Evolutionary conservation across 2,329 filamentous ascomycete species (phyloP).

Genomic region (Fusarium staphyleae): DNA sequence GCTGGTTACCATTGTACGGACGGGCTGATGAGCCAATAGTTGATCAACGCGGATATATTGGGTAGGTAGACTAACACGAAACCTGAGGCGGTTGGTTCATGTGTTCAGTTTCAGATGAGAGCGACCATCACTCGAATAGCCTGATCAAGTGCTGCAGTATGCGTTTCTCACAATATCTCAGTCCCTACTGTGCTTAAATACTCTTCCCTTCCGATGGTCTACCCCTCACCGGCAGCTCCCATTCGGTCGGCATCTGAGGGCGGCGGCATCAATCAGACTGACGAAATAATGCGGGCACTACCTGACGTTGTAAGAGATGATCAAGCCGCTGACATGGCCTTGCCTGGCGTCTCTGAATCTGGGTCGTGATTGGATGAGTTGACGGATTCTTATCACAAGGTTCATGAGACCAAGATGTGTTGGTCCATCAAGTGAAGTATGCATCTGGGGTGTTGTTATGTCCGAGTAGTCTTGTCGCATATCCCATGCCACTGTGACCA

Average conservation of each 20-base stretch:
- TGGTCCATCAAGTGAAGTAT: too few species aligned
- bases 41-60: neutral
- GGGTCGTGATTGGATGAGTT: too few species aligned
- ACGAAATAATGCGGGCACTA: slow-evolving; percentile 25
- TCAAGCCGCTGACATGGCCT: slow-evolving; percentile 28
- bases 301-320: slow-evolving; percentile 21
- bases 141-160: neutral
- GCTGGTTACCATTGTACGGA: slow-evolving; percentile 25
- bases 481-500: too few species aligned
- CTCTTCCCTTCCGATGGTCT: slow-evolving; percentile 13
- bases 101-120: neutral
- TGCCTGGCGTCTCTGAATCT: neutral
- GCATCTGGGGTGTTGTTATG: too few species aligned
- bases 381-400: too few species aligned
- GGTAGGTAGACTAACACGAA: neutral
- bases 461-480: too few species aligned
- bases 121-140: neutral
- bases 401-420: too few species aligned
- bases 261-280: slow-evolving; percentile 29
- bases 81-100: slow-evolving; percentile 23
- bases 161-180: slow-evolving; percentile 3
- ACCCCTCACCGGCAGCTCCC: slow-evolving; percentile 34
- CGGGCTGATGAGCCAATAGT: neutral
- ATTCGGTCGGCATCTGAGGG: slow-evolving; percentile 3
- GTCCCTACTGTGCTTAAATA: slow-evolving; percentile 8